A percentile compares a stretch with the other conserved stretches of the same genome.
Evolutionary conservation across 345 rosid species (phyloP).

Genomic region (Raphanus raphanistrum): DNA sequence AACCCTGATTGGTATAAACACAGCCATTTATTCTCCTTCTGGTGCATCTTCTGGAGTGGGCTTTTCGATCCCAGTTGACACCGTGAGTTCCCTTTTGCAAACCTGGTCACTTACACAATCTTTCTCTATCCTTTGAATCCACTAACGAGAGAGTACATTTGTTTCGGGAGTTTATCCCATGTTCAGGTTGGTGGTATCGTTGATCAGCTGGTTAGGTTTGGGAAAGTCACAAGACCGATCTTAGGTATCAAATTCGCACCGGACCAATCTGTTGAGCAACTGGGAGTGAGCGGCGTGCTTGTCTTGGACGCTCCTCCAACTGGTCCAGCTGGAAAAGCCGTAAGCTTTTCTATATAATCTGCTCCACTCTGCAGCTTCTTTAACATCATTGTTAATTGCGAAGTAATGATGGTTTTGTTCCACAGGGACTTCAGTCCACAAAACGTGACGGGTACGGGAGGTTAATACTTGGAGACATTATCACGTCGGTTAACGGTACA

Average conservation of each 20-base stretch:
- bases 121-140: not conserved
- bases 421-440: constrained; percentile 78
- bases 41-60: constrained; percentile 99
- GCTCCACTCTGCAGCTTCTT: not conserved
- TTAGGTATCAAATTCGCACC: constrained; percentile 97
- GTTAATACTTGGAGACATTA: constrained; percentile 86
- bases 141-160: not conserved
- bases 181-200: constrained; percentile 86
- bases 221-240: constrained; percentile 88
- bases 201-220: constrained; percentile 85
- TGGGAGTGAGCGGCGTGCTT: constrained; percentile 97
- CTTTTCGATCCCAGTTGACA: constrained; percentile 95
- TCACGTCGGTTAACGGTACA: constrained; percentile 79
- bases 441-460: constrained; percentile 92
- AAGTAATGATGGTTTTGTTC: constrained; percentile 7
- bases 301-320: constrained; percentile 85
- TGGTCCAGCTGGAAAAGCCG: constrained; percentile 99
- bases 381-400: not conserved
- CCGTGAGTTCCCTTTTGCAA: constrained; percentile 54
- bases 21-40: constrained; percentile 97
- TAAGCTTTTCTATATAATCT: constrained; percentile 38
- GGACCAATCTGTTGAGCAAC: constrained; percentile 93
- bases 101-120: not conserved
- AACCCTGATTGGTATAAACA: constrained; percentile 85
- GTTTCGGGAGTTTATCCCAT: constrained; percentile 6